phyloP scores from a whole-genome alignment of 345 rosid species.

The Mercurialis annua region DNA sequence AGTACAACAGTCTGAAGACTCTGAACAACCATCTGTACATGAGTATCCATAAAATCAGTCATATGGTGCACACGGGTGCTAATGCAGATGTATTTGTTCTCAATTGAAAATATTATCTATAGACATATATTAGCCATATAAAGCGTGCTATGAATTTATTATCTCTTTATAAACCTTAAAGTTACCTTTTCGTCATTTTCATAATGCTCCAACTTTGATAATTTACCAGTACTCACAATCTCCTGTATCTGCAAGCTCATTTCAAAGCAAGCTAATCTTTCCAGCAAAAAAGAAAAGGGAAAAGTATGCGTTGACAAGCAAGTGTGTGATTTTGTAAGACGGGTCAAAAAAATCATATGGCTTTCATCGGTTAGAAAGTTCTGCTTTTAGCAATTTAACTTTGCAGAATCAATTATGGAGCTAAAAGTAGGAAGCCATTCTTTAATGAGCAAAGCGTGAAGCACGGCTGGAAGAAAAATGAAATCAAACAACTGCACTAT shows the following conservation, averaged over 20 bases:
- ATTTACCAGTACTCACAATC: slow-evolving; percentile 76
- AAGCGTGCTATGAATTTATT: background rate
- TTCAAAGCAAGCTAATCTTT: slow-evolving; percentile 12
- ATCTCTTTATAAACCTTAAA: slow-evolving; percentile 3
- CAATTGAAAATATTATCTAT: background rate
- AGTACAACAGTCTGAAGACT: background rate
- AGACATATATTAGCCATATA: no score
- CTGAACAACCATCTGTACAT: background rate
- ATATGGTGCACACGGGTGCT: background rate
- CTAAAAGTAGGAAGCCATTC: background rate
- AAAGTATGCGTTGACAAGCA: background rate
- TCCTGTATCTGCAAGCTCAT: slow-evolving; percentile 75
- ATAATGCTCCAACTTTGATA: slow-evolving; percentile 91
- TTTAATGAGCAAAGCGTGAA: background rate
- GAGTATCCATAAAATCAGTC: background rate
- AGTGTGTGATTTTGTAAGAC: background rate
- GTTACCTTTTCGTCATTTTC: slow-evolving; percentile 92
- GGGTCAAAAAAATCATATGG: background rate
- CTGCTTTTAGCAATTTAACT: background rate
- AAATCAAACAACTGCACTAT: background rate
- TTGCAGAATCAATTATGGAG: background rate
- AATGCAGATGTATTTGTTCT: background rate
- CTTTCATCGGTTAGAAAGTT: background rate
- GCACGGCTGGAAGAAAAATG: background rate
- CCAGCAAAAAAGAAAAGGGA: background rate